A percentile compares a stretch with the other conserved stretches of the same genome.
Conservation (phyloP, 2,329 filamentous ascomycete species). For the Beauveria varroae region DNA sequence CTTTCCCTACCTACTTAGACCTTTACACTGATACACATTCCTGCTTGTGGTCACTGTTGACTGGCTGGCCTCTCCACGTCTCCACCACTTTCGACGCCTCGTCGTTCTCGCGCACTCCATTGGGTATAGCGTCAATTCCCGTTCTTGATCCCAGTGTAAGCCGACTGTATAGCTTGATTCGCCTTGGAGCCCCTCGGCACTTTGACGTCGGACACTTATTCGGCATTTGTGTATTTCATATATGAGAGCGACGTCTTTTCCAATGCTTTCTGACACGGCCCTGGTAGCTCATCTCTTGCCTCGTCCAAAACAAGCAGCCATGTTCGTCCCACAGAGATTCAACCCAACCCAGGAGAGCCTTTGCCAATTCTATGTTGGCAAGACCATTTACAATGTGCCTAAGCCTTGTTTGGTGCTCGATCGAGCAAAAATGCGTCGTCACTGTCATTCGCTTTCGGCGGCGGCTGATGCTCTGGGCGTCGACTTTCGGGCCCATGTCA, state of each 20-base stretch:
- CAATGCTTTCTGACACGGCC: background rate
- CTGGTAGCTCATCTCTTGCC: background rate
- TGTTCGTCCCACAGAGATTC: slow-evolving; percentile 18
- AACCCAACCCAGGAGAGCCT: slow-evolving; percentile 13
- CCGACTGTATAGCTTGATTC: background rate
- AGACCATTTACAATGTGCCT: slow-evolving; percentile 28
- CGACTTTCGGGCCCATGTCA: slow-evolving; percentile 55
- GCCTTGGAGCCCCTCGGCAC: background rate
- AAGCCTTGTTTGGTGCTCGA: slow-evolving; percentile 52
- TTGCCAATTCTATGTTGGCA: slow-evolving; percentile 21
- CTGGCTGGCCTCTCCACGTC: background rate
- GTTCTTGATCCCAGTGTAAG: background rate
- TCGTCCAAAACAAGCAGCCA: background rate
- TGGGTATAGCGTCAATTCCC: slow-evolving; percentile 7
- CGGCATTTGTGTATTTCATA: background rate
- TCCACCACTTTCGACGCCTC: background rate
- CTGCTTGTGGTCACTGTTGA: background rate
- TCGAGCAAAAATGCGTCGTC: slow-evolving; percentile 40
- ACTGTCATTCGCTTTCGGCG: slow-evolving; percentile 50
- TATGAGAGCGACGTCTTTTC: background rate
- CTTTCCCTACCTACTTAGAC: background rate
- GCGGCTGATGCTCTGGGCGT: slow-evolving; percentile 41
- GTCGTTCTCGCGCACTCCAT: slow-evolving; percentile 13
- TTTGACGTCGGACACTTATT: too few species aligned
- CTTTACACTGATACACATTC: background rate